phyloP scores from a whole-genome alignment of 345 rosid genomes.

The Populus deltoides region DNA sequence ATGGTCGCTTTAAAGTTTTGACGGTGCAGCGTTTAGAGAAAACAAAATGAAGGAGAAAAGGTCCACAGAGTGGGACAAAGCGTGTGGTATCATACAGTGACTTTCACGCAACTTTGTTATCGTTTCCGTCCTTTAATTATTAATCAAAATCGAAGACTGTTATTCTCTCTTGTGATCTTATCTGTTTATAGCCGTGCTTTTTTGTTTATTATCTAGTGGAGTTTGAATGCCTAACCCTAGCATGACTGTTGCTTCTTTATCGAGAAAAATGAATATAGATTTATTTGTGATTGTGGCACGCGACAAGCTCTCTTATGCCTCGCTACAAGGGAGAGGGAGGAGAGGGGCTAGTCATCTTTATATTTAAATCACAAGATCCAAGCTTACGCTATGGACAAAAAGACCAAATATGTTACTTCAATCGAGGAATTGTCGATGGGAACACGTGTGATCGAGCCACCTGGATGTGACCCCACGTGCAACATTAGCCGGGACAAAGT shows the following conservation, averaged over 20 bases:
- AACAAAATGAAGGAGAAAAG: conserved; percentile 14
- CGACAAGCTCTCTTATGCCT: too few relatives aligned
- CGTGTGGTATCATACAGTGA: conserved; percentile 31
- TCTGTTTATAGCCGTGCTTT: background rate
- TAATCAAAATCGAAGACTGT: conserved; percentile 11
- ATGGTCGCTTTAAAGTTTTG: background rate
- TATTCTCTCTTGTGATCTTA: conserved; percentile 2
- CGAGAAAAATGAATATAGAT: background rate
- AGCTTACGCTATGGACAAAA: conserved; percentile 12
- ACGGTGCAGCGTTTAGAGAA: conserved; percentile 7
- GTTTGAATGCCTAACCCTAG: conserved; percentile 31
- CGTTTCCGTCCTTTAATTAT: background rate
- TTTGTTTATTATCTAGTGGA: conserved; percentile 1
- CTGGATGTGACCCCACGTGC: conserved; percentile 27
- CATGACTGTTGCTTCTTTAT: conserved; percentile 13
- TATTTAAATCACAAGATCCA: conserved; percentile 41
- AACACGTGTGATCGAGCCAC: conserved; percentile 27
- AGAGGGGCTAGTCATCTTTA: background rate
- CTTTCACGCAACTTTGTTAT: conserved; percentile 24
- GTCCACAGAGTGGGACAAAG: conserved; percentile 49
- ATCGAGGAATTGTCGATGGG: background rate
- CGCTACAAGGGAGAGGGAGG: background rate
- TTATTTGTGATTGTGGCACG: background rate
- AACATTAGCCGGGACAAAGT: background rate
- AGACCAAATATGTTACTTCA: background rate